These are phyloP conservation scores for Trametes hirsuta DNA, from an alignment of 1,284 basidiomycete genomes.

Conservation along the genomic window DNA sequence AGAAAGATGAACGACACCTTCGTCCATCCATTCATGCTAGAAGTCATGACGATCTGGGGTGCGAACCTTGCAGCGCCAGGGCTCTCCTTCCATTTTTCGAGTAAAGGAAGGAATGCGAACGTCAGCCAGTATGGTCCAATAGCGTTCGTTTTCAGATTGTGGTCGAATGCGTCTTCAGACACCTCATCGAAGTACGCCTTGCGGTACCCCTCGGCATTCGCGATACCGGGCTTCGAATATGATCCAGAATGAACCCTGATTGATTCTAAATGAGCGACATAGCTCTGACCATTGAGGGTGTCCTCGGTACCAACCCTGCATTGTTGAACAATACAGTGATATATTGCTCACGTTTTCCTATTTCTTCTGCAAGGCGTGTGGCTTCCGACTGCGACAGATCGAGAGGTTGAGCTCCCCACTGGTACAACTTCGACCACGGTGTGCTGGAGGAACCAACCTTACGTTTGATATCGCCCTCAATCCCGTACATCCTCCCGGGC, in stretches of 20 bases:
- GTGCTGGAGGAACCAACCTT: constrained; percentile 37
- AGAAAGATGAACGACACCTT: constrained; percentile 36
- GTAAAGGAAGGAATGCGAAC: constrained; percentile 52
- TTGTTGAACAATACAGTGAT: constrained; percentile 50
- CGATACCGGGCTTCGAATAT: constrained; percentile 39
- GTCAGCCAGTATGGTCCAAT: constrained; percentile 55
- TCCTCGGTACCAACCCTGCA: constrained; percentile 33
- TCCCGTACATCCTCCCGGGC: constrained; percentile 44
- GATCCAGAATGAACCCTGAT: constrained; percentile 21
- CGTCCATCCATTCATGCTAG: constrained; percentile 58
- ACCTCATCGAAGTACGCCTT: constrained; percentile 45
- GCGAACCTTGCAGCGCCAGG: constrained; percentile 38
- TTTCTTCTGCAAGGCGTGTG: constrained; percentile 45
- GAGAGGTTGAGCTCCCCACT: too few relatives aligned
- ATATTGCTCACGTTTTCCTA: constrained; percentile 42
- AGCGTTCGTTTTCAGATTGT: constrained; percentile 45
- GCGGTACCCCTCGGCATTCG: constrained; percentile 43
- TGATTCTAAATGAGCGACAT: neutral
- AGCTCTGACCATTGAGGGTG: too few relatives aligned
- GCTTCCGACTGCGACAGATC: constrained; percentile 43
- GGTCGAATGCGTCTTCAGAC: constrained; percentile 44
- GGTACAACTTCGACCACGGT: too few relatives aligned
- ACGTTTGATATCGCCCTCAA: constrained; percentile 48
- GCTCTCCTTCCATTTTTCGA: constrained; percentile 48
- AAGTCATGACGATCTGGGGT: constrained; percentile 55